Percentiles rank a stretch among this genome's conserved stretches.
Conservation (phyloP, 345 rosid species). For the Bruguiera parviflora region DNA sequence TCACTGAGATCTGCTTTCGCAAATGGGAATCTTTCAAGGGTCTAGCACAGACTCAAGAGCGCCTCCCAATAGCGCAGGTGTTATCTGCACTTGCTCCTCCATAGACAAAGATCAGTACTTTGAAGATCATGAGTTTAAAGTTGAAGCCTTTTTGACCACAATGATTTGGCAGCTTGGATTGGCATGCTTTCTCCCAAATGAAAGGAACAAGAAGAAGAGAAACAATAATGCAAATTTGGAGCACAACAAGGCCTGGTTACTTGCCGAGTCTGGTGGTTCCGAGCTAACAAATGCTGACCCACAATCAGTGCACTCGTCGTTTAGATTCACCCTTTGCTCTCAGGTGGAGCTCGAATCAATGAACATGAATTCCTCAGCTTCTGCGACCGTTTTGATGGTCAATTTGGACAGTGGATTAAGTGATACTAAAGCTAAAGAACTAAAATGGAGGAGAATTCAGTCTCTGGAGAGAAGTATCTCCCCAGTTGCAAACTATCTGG, state of each 20-base stretch:
- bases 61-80: conserved; percentile 19
- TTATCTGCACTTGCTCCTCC: conserved; percentile 14
- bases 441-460: conserved; percentile 59
- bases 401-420: conserved; percentile 78
- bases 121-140: conserved; percentile 34
- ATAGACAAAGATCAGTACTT: conserved; percentile 20
- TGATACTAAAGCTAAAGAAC: conserved; percentile 46
- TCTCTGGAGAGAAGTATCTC: conserved; percentile 79
- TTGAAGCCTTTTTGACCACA: conserved; percentile 37
- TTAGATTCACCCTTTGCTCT: conserved; percentile 86
- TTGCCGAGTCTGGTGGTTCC: conserved; percentile 71
- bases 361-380: conserved; percentile 38
- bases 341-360: conserved; percentile 79
- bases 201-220: conserved; percentile 24
- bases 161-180: conserved; percentile 61
- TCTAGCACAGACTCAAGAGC: conserved; percentile 17
- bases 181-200: conserved; percentile 47
- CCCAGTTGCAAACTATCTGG: conserved; percentile 54
- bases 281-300: conserved; percentile 62
- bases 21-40: conserved; percentile 31
- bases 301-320: conserved; percentile 86
- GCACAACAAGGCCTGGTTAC: conserved; percentile 83
- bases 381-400: conserved; percentile 76
- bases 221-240: conserved; percentile 36
- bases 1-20: conserved; percentile 44